Conservation (phyloP, 768 basidiomycete genomes). For the Russula emetica region DNA sequence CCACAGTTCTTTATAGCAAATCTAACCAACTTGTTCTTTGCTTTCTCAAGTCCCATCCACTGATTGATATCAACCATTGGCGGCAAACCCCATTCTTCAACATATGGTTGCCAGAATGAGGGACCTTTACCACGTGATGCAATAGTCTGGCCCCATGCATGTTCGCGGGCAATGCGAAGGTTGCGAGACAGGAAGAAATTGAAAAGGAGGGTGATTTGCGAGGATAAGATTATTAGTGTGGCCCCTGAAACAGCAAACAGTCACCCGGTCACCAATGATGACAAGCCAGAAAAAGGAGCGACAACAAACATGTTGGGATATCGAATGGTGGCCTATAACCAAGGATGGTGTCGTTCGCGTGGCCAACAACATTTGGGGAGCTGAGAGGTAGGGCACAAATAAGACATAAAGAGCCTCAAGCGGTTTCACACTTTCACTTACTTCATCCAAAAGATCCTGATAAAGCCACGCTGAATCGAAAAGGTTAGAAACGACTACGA, state of each 20-base stretch:
- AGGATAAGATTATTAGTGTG: conserved; percentile 64
- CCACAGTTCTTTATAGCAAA: conserved; percentile 47
- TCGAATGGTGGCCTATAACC: conserved; percentile 64
- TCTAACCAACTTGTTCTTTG: conserved; percentile 38
- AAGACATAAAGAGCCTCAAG: neutral
- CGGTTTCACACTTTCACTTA: conserved; percentile 31
- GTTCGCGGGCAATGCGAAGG: conserved; percentile 70
- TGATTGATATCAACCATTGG: conserved; percentile 40
- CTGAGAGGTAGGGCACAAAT: conserved; percentile 33
- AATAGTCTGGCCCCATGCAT: conserved; percentile 80
- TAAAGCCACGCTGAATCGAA: conserved; percentile 63
- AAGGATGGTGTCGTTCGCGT: conserved; percentile 58
- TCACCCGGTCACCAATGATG: conserved; percentile 14
- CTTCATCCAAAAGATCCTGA: conserved; percentile 62
- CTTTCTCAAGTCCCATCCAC: conserved; percentile 35
- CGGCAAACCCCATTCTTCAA: conserved; percentile 74
- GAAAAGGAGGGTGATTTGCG: conserved; percentile 71
- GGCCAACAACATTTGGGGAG: conserved; percentile 59
- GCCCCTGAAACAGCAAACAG: conserved; percentile 50
- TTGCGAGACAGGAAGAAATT: conserved; percentile 81
- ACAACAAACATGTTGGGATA: conserved; percentile 59
- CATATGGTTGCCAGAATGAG: conserved; percentile 81
- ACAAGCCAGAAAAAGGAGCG: neutral
- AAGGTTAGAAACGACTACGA: conserved; percentile 62
- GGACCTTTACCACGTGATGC: conserved; percentile 74